Evolutionary conservation across 2,329 filamentous ascomycete genomes (phyloP).

Genomic region (Diaporthe citrichinensis): DNA sequence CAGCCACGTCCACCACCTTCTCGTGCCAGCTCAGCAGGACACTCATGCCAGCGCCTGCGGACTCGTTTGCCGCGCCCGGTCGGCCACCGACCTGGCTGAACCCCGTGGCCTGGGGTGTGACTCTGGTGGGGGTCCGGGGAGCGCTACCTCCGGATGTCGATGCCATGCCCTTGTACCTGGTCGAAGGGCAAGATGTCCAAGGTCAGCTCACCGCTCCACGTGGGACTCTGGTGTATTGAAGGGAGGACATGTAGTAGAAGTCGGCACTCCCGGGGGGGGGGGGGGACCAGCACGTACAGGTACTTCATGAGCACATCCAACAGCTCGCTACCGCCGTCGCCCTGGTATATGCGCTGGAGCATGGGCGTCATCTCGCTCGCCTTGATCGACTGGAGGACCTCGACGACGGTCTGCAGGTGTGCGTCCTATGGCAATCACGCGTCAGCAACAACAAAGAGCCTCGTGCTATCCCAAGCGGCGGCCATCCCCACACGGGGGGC

Average conservation of each 20-base stretch:
- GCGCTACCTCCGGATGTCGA: conserved; percentile 56
- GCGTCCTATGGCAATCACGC: conserved; percentile 72
- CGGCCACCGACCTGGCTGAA: conserved; percentile 83
- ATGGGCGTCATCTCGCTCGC: conserved; percentile 95
- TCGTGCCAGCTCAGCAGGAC: conserved; percentile 98
- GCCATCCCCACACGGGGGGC: conserved; percentile 16
- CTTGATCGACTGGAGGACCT: conserved; percentile 96
- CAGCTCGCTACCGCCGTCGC: conserved; percentile 85
- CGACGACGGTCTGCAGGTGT: conserved; percentile 88
- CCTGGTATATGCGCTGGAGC: conserved; percentile 83
- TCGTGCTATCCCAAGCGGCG: conserved; percentile 38
- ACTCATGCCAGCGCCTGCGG: conserved; percentile 92
- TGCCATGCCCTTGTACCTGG: conserved; percentile 91
- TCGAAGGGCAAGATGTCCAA: conserved; percentile 21
- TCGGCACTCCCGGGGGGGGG: too few species aligned
- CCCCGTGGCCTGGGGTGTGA: conserved; percentile 84
- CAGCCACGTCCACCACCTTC: conserved; percentile 95
- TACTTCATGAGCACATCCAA: conserved; percentile 98
- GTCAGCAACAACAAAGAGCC: conserved; percentile 42
- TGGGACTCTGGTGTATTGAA: background rate
- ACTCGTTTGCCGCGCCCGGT: conserved; percentile 69
- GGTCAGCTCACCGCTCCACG: conserved; percentile 33
- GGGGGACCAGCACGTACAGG: conserved; percentile 72
- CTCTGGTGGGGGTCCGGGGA: conserved; percentile 62
- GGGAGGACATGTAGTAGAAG: background rate